Percentiles rank a stretch among this genome's conserved stretches.
These are phyloP conservation scores for Piper betle DNA, from an alignment of 164 flowering plant species.

Conservation along the genomic window DNA sequence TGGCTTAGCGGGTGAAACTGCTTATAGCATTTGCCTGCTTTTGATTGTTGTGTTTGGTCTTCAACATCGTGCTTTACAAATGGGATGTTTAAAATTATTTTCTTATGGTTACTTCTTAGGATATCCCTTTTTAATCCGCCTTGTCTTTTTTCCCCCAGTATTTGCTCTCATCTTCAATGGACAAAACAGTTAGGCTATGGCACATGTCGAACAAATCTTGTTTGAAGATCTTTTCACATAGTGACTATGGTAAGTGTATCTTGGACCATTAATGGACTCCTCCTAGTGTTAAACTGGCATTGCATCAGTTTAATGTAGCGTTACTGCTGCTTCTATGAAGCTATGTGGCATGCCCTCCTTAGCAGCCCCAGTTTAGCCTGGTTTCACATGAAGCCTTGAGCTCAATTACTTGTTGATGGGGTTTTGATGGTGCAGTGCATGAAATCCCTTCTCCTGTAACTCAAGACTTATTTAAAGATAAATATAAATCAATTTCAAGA, in stretches of 20 bases:
- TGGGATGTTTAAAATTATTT: too few relatives aligned
- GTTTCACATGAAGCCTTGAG: too few relatives aligned
- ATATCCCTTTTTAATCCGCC: conserved; percentile 1
- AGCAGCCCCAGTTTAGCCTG: too few relatives aligned
- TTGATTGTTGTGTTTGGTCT: not conserved
- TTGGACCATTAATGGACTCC: not conserved
- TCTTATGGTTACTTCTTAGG: not conserved
- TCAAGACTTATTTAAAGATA: too few relatives aligned
- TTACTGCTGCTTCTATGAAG: not conserved
- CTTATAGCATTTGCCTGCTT: not conserved
- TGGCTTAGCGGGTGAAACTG: not conserved
- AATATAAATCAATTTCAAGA: too few relatives aligned
- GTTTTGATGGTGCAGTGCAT: too few relatives aligned
- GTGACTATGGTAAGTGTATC: conserved; percentile 64
- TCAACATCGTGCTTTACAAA: not conserved
- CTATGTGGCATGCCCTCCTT: too few relatives aligned
- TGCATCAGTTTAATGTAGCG: too few relatives aligned
- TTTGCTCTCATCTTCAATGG: conserved; percentile 98
- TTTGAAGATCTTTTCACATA: conserved; percentile 84
- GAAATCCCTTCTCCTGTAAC: too few relatives aligned
- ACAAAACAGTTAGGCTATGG: conserved; percentile 98
- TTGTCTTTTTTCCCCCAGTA: conserved; percentile 31
- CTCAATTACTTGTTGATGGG: too few relatives aligned
- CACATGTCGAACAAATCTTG: conserved; percentile 72
- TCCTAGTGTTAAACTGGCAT: too few relatives aligned